Conservation (phyloP, 192 early-diverging fungal species). For the Backusella circina region DNA sequence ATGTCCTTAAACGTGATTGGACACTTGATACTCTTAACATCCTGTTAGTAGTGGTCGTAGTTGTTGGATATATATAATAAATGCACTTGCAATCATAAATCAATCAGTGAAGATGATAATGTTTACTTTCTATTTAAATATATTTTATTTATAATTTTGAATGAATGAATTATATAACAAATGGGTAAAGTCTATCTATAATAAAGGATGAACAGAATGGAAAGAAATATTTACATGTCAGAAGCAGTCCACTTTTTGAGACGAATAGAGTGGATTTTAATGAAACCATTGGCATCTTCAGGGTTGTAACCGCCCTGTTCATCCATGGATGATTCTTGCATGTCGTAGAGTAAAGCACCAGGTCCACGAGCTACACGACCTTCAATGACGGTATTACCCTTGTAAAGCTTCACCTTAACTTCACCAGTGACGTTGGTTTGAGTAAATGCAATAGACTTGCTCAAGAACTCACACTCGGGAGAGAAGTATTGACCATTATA, state of each 20-base stretch:
- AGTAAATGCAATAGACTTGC: slow-evolving; percentile 73
- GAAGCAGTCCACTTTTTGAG: slow-evolving; percentile 75
- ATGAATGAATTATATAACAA: background rate
- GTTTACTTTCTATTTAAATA: background rate
- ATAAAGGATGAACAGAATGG: background rate
- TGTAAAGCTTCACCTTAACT: slow-evolving; percentile 95
- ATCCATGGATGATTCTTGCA: slow-evolving; percentile 96
- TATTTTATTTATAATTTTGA: background rate
- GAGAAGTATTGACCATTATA: slow-evolving; percentile 99
- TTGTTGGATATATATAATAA: too few species aligned
- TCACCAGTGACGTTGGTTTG: slow-evolving; percentile 89
- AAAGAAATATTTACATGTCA: background rate
- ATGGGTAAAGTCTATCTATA: background rate
- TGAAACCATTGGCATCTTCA: slow-evolving; percentile 93
- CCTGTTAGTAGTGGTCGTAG: too few species aligned
- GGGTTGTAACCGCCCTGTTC: slow-evolving; percentile 88
- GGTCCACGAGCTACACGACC: slow-evolving; percentile 75
- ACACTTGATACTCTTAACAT: too few species aligned
- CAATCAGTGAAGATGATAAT: background rate
- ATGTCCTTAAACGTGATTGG: too few species aligned
- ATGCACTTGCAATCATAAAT: too few species aligned
- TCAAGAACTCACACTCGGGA: slow-evolving; percentile 90
- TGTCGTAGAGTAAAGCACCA: slow-evolving; percentile 87
- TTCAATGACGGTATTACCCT: slow-evolving; percentile 87
- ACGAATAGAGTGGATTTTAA: slow-evolving; percentile 95